Evolutionary conservation across 768 basidiomycete species (phyloP), one percentile per base, ranked within the genome.

Genomic region (Ramaria sp.): DNA sequence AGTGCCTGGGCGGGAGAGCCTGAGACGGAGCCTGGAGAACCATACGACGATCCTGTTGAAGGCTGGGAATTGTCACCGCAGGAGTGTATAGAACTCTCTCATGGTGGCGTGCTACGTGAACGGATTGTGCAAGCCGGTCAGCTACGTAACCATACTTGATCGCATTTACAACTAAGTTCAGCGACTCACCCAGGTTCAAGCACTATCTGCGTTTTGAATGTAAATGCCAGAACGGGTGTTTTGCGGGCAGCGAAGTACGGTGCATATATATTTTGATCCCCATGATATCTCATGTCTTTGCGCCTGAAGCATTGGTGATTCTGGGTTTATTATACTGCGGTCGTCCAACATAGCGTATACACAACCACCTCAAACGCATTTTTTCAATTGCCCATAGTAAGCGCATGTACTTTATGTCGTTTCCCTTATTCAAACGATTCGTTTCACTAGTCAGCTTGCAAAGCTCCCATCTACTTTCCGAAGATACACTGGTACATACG

Each of bases 1-100:
- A 78, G 74, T 59, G 84, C 84, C 20, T 90, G 88, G 88, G 80
- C 84, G 6, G 88, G 88, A 20, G 88, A 91, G 63, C 88, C 88
- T 5, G 88, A 90, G 65, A 80, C 83, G 19, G 88, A 89, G 63
- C 85, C 88, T 1, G 87, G 72, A 12, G 76, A 86, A 64, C 84
- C 86, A 53, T 82, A 86, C 58, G 82, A 84, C 59, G 81, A 81
- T 54, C 73, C 77, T 7, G 73, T 83, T 27, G 83, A 82, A 63
- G 87, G 86, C 33, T 82, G 83, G 82, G 71, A 75, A 61, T 64
- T 87, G 67, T 79, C 82, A 55, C 79, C 88, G 11, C 73, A 74
- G 59, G 81, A 87, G 59, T 90, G 85, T 64, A 68, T 92, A 52
- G 79, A 84, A 59, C 72, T 84, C 45, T 86, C 89, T 2, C 82